phyloP scores from a whole-genome alignment of 129 eudicot species.

The Kitagawia praeruptora region DNA sequence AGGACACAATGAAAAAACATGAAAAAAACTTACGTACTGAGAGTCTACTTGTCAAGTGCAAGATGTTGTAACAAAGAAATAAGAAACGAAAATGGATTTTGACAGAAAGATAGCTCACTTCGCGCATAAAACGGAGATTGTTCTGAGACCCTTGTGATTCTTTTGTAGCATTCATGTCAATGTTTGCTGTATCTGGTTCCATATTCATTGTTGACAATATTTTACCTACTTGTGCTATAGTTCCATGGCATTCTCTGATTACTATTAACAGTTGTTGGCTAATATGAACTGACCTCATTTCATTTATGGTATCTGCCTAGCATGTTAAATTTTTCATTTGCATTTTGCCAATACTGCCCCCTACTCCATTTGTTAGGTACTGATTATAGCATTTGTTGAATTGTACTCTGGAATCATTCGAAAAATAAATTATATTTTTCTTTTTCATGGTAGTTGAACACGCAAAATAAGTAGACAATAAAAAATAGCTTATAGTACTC shows the following conservation, averaged over 20 bases:
- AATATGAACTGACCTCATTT: too few species aligned
- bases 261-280: too few species aligned
- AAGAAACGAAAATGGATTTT: not conserved
- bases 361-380: too few species aligned
- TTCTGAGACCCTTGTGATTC: conserved; percentile 19
- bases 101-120: conserved; percentile 40
- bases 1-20: not conserved
- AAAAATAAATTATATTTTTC: not conserved
- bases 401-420: not conserved
- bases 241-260: too few species aligned
- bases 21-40: not conserved
- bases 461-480: too few species aligned
- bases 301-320: too few species aligned
- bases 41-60: not conserved
- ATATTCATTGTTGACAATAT: conserved; percentile 78
- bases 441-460: not conserved
- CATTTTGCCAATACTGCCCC: too few species aligned
- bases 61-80: not conserved
- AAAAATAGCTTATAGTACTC: too few species aligned
- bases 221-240: conserved; percentile 43
- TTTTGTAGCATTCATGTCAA: conserved; percentile 18
- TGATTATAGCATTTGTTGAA: not conserved
- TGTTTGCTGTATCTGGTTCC: conserved; percentile 32
- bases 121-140: conserved; percentile 48
- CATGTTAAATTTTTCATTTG: too few species aligned